phyloP scores from a whole-genome alignment of 148 eudicot species.

The Chenopodium suecicum region DNA sequence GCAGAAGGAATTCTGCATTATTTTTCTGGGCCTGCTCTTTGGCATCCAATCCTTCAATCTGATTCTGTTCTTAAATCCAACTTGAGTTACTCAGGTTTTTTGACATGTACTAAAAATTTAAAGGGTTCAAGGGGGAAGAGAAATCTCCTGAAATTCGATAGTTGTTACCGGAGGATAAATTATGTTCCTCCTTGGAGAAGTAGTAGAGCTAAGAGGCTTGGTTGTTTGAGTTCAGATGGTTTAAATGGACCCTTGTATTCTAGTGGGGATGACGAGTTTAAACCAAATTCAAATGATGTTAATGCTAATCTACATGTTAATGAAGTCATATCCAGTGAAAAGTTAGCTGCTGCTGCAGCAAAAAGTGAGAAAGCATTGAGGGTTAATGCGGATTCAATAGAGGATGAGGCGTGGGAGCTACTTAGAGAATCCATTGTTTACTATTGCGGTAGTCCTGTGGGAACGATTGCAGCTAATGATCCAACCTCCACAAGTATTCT shows the following conservation, averaged over 20 bases:
- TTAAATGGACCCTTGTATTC: slow-evolving; percentile 19
- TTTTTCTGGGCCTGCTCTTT: slow-evolving; percentile 17
- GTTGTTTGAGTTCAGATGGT: slow-evolving; percentile 26
- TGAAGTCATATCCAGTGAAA: slow-evolving; percentile 17
- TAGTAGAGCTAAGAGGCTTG: slow-evolving; percentile 15
- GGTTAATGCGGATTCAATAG: slow-evolving; percentile 42
- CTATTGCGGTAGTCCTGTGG: slow-evolving; percentile 75
- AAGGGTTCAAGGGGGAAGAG: slow-evolving; percentile 17
- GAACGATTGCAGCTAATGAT: slow-evolving; percentile 92
- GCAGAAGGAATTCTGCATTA: slow-evolving; percentile 21
- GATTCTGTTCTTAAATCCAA: slow-evolving; percentile 10
- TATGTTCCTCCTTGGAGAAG: slow-evolving; percentile 11
- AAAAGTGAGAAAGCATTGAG: slow-evolving; percentile 28
- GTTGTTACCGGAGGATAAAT: slow-evolving; percentile 14
- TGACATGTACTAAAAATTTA: slow-evolving; percentile 9
- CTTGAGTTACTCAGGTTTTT: slow-evolving; percentile 2
- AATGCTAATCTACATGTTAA: slow-evolving; percentile 15
- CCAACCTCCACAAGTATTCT: slow-evolving; percentile 48
- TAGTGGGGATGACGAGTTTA: slow-evolving; percentile 18
- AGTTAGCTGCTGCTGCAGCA: slow-evolving; percentile 21
- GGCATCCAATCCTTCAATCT: slow-evolving; percentile 15
- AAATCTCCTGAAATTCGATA: not conserved
- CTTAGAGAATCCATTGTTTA: slow-evolving; percentile 62
- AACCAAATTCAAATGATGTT: slow-evolving; percentile 29
- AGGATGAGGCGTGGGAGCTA: slow-evolving; percentile 83